Evolutionary conservation across 2,329 filamentous ascomycete species (phyloP).

Genomic region (Verruconis gallopava): DNA sequence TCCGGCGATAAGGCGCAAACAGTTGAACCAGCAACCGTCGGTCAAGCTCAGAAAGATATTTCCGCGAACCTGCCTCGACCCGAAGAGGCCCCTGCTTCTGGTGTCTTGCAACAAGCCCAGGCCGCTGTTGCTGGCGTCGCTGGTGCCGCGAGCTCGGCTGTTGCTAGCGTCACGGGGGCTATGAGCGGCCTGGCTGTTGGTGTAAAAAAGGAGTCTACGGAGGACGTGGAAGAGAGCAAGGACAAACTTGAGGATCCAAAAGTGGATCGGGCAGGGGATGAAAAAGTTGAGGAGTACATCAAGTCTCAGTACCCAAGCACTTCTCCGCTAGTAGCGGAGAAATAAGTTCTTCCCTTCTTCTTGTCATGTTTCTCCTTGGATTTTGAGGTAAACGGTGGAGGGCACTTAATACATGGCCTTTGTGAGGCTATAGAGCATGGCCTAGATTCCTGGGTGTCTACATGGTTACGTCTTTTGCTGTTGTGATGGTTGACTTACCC

Average conservation of each 20-base stretch:
- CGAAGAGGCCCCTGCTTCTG: slow-evolving; percentile 20
- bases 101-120: slow-evolving; percentile 32
- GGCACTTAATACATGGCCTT: no score
- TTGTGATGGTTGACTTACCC: no score
- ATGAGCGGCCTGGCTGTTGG: slow-evolving; percentile 11
- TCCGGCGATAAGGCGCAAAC: slow-evolving; percentile 32
- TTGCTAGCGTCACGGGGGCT: slow-evolving; percentile 12
- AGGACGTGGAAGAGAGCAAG: not conserved
- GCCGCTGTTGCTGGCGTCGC: slow-evolving; percentile 20
- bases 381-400: no score
- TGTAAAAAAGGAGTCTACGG: not conserved
- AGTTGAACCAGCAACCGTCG: slow-evolving; percentile 35
- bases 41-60: slow-evolving; percentile 36
- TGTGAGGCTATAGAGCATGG: no score
- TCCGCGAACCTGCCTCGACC: slow-evolving; percentile 17
- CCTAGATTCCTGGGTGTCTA: no score
- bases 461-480: no score
- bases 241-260: not conserved
- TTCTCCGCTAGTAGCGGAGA: not conserved
- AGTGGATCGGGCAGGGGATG: slow-evolving; percentile 1
- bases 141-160: slow-evolving; percentile 19
- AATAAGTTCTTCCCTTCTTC: not conserved
- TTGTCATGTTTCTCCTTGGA: not conserved
- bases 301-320: slow-evolving; percentile 3
- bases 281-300: slow-evolving; percentile 1